Conservation (phyloP, 2,329 filamentous ascomycete species). For the Botrytis fragariae region DNA sequence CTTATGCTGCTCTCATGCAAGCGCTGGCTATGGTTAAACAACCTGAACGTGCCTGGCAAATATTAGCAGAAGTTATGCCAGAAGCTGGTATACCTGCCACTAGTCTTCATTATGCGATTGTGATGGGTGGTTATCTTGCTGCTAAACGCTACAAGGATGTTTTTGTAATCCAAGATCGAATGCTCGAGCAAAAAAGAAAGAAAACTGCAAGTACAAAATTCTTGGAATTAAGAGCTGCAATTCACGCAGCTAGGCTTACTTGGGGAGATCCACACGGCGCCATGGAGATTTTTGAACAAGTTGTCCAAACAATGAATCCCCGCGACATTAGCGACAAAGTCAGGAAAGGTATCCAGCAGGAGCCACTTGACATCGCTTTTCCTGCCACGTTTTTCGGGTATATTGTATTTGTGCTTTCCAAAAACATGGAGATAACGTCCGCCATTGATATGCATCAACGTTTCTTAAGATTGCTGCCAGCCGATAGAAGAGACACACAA, state of each 20-base stretch:
- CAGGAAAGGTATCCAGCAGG: conserved; percentile 29
- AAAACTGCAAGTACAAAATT: conserved; percentile 45
- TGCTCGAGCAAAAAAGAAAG: conserved; percentile 42
- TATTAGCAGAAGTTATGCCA: conserved; percentile 51
- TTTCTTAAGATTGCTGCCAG: conserved; percentile 47
- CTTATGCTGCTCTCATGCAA: conserved; percentile 61
- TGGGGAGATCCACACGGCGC: conserved; percentile 21
- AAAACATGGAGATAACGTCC: conserved; percentile 45
- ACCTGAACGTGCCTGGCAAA: conserved; percentile 53
- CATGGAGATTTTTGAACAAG: conserved; percentile 33
- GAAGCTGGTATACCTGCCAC: conserved; percentile 44
- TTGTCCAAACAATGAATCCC: conserved; percentile 29
- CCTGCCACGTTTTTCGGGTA: conserved; percentile 48
- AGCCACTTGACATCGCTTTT: conserved; percentile 34
- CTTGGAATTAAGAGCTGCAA: conserved; percentile 40
- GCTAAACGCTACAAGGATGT: conserved; percentile 45
- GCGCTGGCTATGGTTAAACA: conserved; percentile 51
- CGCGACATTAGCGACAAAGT: conserved; percentile 31
- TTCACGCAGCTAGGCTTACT: conserved; percentile 2
- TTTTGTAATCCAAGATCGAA: conserved; percentile 44
- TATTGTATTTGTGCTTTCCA: conserved; percentile 55
- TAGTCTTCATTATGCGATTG: conserved; percentile 52
- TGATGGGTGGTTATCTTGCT: conserved; percentile 48
- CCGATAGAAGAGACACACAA: conserved; percentile 40
- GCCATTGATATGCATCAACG: conserved; percentile 56